A percentile compares a stretch with the other conserved stretches of the same genome.
These are phyloP conservation scores for Hygrophorus russula DNA, from an alignment of 768 basidiomycete genomes.

Conservation along the genomic window DNA sequence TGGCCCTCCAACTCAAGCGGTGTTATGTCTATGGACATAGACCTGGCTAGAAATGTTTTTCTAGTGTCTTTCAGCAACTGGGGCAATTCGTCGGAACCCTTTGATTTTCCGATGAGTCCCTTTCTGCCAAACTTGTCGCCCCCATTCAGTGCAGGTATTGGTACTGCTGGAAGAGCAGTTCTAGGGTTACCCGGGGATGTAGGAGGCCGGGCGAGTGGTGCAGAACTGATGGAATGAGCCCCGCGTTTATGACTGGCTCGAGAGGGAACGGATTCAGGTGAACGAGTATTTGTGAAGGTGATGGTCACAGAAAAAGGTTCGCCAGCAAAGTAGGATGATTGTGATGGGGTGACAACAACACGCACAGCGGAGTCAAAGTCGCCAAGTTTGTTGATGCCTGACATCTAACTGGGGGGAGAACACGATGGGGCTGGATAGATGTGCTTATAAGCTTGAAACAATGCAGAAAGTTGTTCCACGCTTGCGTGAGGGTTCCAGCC, in stretches of 20 bases:
- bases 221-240: constrained; percentile 75
- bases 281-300: constrained; percentile 75
- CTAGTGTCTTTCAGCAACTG: constrained; percentile 42
- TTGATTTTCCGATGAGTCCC: constrained; percentile 43
- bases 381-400: neutral
- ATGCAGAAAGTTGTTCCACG: too few relatives aligned
- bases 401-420: neutral
- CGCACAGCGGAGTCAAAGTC: constrained; percentile 40
- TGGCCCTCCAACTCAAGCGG: constrained; percentile 33
- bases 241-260: constrained; percentile 42
- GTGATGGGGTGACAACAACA: constrained; percentile 65
- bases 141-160: constrained; percentile 12
- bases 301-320: constrained; percentile 79
- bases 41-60: constrained; percentile 44
- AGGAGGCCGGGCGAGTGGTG: constrained; percentile 69
- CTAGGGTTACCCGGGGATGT: constrained; percentile 64
- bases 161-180: constrained; percentile 16
- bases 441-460: too few relatives aligned
- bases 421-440: too few relatives aligned
- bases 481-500: too few relatives aligned
- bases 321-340: constrained; percentile 89
- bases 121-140: constrained; percentile 31
- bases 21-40: constrained; percentile 55
- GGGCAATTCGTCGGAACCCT: constrained; percentile 27
- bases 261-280: constrained; percentile 30